A percentile compares a stretch with the other conserved stretches of the same genome.
phyloP scores from a whole-genome alignment of 129 eudicot species.

The Pulicaria dysenterica region DNA sequence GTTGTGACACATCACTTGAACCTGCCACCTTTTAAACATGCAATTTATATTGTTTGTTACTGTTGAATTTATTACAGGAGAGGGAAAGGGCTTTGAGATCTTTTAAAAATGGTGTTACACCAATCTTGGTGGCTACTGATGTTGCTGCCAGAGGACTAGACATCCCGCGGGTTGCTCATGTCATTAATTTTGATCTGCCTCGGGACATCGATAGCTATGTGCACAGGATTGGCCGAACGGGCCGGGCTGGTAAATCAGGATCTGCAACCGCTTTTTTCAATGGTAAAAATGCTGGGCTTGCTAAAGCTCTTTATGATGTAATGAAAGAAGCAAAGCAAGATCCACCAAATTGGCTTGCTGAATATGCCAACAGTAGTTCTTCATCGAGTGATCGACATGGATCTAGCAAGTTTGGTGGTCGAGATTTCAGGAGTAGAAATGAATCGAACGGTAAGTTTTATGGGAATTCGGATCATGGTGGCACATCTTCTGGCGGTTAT shows the following conservation, averaged over 20 bases:
- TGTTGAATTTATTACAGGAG: conserved; percentile 42
- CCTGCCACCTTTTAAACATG: background rate
- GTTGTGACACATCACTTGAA: too few relatives aligned
- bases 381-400: conserved; percentile 30
- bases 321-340: conserved; percentile 72
- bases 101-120: conserved; percentile 54
- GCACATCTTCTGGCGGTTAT: background rate
- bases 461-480: conserved; percentile 12
- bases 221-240: conserved; percentile 77
- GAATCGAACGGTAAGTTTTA: background rate
- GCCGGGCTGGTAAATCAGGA: conserved; percentile 85
- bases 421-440: conserved; percentile 40
- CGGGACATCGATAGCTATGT: conserved; percentile 69
- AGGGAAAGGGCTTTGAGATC: conserved; percentile 57
- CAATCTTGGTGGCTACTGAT: conserved; percentile 75
- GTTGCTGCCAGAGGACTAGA: conserved; percentile 78
- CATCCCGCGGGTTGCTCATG: conserved; percentile 68
- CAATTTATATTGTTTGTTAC: background rate
- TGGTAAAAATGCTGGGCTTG: conserved; percentile 45
- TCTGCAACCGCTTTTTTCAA: conserved; percentile 67
- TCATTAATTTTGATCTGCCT: conserved; percentile 71
- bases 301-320: conserved; percentile 54
- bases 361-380: conserved; percentile 39
- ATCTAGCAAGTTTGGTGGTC: conserved; percentile 58
- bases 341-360: conserved; percentile 63